Evolutionary conservation across 352 stramenopile genomes (phyloP).

Genomic region (Phytophthora macrochlamydospora): DNA sequence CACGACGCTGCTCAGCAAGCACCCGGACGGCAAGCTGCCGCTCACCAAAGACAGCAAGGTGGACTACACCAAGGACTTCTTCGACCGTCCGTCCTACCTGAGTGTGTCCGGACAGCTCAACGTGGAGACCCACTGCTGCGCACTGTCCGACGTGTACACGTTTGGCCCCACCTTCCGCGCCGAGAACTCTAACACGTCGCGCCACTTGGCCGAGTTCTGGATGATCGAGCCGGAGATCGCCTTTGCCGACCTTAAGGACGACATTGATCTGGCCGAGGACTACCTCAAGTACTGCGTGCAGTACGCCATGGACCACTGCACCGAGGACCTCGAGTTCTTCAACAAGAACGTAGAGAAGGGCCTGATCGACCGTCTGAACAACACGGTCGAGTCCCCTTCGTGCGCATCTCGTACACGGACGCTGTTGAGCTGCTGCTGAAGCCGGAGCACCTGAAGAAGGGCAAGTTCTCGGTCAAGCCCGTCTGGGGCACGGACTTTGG

Average conservation of each 20-base stretch:
- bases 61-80: conserved; percentile 94
- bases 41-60: conserved; percentile 68
- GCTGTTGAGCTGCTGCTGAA: conserved; percentile 93
- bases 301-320: conserved; percentile 93
- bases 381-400: conserved; percentile 63
- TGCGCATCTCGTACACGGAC: conserved; percentile 94
- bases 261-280: conserved; percentile 96
- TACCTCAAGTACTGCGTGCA: conserved; percentile 96
- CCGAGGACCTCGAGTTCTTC: conserved; percentile 95
- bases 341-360: conserved; percentile 93
- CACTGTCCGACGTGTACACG: conserved; percentile 94
- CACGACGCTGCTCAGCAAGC: conserved; percentile 89
- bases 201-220: conserved; percentile 98
- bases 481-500: conserved; percentile 96
- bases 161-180: conserved; percentile 99
- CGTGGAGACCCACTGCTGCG: conserved; percentile 93
- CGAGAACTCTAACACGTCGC: conserved; percentile 98
- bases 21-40: conserved; percentile 74
- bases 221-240: conserved; percentile 98
- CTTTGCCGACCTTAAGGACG: conserved; percentile 88
- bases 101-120: conserved; percentile 98
- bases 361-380: conserved; percentile 66
- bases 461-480: conserved; percentile 90
- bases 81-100: conserved; percentile 85
- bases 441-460: conserved; percentile 79